A percentile compares a stretch with the other conserved stretches of the same genome.
These are phyloP conservation scores for Fremontodendron californicum DNA, from an alignment of 345 rosid genomes.

Conservation along the genomic window DNA sequence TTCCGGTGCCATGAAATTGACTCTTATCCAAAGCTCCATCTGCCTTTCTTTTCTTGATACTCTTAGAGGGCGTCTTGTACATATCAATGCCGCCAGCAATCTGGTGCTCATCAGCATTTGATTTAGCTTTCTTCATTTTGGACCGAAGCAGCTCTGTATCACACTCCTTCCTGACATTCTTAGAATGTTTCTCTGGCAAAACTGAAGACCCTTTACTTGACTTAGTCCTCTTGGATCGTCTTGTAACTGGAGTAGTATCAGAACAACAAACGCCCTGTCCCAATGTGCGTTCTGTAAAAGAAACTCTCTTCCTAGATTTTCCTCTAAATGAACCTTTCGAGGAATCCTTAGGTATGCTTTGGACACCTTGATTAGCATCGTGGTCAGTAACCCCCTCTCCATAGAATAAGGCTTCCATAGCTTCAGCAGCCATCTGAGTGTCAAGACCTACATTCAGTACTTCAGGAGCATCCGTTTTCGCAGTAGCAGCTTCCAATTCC, in stretches of 20 bases:
- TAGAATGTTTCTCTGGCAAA: conserved; percentile 21
- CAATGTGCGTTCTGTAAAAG: conserved; percentile 14
- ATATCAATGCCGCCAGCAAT: conserved; percentile 12
- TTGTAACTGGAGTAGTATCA: conserved; percentile 31
- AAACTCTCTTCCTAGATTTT: conserved; percentile 24
- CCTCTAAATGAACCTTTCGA: conserved; percentile 21
- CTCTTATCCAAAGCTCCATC: conserved; percentile 18
- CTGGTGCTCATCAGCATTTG: conserved; percentile 13
- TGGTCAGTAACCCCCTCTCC: conserved; percentile 32
- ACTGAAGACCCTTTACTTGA: conserved; percentile 19
- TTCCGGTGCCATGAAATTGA: conserved; percentile 16
- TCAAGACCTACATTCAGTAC: conserved; percentile 55
- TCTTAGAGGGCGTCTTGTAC: conserved; percentile 13
- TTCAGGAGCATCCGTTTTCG: conserved; percentile 28
- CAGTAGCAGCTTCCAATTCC: conserved; percentile 24
- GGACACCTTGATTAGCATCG: conserved; percentile 16
- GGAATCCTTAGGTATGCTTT: conserved; percentile 18
- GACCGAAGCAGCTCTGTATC: conserved; percentile 26
- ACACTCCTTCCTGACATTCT: conserved; percentile 24
- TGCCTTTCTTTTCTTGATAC: conserved; percentile 21
- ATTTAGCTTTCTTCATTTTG: conserved; percentile 40
- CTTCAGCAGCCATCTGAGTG: conserved; percentile 95
- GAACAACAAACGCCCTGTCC: conserved; percentile 19
- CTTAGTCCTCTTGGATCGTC: conserved; percentile 37
- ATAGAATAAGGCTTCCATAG: conserved; percentile 63